Percentiles rank a stretch among this genome's conserved stretches.
Evolutionary conservation across 495 filamentous ascomycete species (phyloP).

Genomic region (Cairneyella variabilis): DNA sequence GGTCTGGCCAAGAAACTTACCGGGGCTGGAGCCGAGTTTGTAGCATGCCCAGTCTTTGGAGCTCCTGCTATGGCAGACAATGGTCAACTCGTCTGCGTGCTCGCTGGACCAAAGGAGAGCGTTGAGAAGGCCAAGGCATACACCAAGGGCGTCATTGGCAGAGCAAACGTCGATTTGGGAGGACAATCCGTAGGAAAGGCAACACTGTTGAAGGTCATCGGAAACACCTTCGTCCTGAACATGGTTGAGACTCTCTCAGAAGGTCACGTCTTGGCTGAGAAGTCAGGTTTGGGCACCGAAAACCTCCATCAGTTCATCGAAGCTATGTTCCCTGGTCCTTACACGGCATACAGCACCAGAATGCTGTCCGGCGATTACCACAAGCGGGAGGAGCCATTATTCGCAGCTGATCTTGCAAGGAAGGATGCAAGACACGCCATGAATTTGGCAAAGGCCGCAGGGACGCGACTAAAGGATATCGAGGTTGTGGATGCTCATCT

Average conservation of each 20-base stretch:
- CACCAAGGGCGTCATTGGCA: slow-evolving; percentile 73
- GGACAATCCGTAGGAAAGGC: slow-evolving; percentile 56
- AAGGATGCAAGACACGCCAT: slow-evolving; percentile 82
- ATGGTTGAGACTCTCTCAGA: slow-evolving; percentile 79
- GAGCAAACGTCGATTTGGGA: slow-evolving; percentile 65
- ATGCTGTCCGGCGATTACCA: slow-evolving; percentile 74
- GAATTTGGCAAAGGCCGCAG: slow-evolving; percentile 57
- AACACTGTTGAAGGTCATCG: slow-evolving; percentile 71
- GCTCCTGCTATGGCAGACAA: slow-evolving; percentile 74
- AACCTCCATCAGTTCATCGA: slow-evolving; percentile 67
- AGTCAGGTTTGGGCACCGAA: slow-evolving; percentile 68
- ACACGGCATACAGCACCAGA: slow-evolving; percentile 66
- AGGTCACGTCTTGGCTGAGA: slow-evolving; percentile 73
- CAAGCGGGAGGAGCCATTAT: slow-evolving; percentile 62
- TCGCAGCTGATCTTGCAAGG: slow-evolving; percentile 79
- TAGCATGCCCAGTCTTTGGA: slow-evolving; percentile 80
- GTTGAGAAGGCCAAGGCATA: slow-evolving; percentile 68
- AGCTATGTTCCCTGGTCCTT: slow-evolving; percentile 51
- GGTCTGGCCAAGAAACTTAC: slow-evolving; percentile 50
- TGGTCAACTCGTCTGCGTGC: slow-evolving; percentile 71
- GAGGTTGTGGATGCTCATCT: slow-evolving; percentile 69
- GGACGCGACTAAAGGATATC: slow-evolving; percentile 58
- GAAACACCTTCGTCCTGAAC: slow-evolving; percentile 83
- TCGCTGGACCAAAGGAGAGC: slow-evolving; percentile 59
- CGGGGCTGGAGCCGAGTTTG: slow-evolving; percentile 63